These are phyloP conservation scores for Phytophthora ohioensis DNA, from an alignment of 352 stramenopile genomes.

Conservation along the genomic window DNA sequence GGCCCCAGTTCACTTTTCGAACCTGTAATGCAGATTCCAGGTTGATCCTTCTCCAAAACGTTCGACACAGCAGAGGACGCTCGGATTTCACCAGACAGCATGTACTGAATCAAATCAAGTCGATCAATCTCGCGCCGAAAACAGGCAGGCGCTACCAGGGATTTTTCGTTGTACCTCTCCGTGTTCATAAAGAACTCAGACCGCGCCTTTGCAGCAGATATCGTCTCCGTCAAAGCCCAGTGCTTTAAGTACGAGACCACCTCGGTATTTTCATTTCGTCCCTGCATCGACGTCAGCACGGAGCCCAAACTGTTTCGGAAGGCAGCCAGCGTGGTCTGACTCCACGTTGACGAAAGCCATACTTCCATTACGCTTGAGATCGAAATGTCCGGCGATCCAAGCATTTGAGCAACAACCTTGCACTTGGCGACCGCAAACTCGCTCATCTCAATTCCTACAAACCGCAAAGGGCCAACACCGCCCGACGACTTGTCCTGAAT, in stretches of 20 bases:
- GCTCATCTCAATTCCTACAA: constrained; percentile 41
- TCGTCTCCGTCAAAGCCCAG: constrained; percentile 23
- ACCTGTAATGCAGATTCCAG: background rate
- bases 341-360: constrained; percentile 43
- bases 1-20: background rate
- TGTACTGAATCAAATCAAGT: constrained; percentile 31
- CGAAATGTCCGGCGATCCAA: constrained; percentile 12
- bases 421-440: constrained; percentile 40
- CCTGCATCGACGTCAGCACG: constrained; percentile 13
- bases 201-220: constrained; percentile 28
- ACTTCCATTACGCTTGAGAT: constrained; percentile 40
- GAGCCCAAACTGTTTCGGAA: constrained; percentile 20
- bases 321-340: constrained; percentile 18
- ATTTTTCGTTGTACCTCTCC: background rate
- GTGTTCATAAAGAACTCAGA: constrained; percentile 29
- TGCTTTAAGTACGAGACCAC: constrained; percentile 33
- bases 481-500: background rate
- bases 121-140: constrained; percentile 33
- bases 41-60: constrained; percentile 12
- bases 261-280: constrained; percentile 19
- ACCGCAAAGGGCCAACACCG: constrained; percentile 15
- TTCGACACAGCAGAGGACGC: background rate
- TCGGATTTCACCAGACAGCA: constrained; percentile 33
- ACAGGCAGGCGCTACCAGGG: background rate
- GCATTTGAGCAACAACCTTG: constrained; percentile 40